Evolutionary conservation across 345 rosid genomes (phyloP), one percentile per base, ranked within the genome.

Genomic region (Acer saccharum): DNA sequence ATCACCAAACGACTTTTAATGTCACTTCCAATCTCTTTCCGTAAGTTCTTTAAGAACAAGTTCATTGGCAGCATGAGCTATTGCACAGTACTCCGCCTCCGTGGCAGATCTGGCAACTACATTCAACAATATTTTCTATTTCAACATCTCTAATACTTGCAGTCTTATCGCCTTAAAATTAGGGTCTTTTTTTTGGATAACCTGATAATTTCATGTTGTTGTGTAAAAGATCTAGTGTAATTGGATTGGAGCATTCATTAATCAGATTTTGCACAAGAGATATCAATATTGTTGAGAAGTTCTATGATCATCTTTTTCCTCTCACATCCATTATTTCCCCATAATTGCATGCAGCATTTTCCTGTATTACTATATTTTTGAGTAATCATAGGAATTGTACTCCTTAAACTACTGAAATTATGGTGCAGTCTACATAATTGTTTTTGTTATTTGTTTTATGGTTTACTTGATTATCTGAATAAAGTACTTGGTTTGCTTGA

Each of bases 401-500:
- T 54, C 58, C 18, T 52, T 52, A 2, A 54, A 54, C 58, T 4
- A 54, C 58, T 14, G 12, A 54, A 14, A 54, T 4, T 54, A 46
- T 46, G 50, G n/a, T 54, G 58, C 58, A 54, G 18, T 43, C 27
- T 11, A 13, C 50, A 68, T 7, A n/a, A n/a, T 44, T 68, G 18
- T 5, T 2, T 55, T 32, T 54, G 25, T 5, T 18, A 12, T 14
- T 54, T 44, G 11, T 16, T 46, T 74, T 74, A 9, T 20, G 32
- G n/a, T 55, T 62, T 21, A 57, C 54, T 71, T 50, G 60, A 50
- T 43, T 32, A 61, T 13, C 58, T 66, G 23, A 66, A 66, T 14
- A 7, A 75, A 52, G 25, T 29, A 39, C 60, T 25, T 57, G 29
- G 39, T 76, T 69, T 70, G 54, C 25, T 74, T 58, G 46, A n/a